A percentile compares a stretch with the other conserved stretches of the same genome.
phyloP scores from a whole-genome alignment of 371 early-diverging fungal species.

The Mortierella sp. region DNA sequence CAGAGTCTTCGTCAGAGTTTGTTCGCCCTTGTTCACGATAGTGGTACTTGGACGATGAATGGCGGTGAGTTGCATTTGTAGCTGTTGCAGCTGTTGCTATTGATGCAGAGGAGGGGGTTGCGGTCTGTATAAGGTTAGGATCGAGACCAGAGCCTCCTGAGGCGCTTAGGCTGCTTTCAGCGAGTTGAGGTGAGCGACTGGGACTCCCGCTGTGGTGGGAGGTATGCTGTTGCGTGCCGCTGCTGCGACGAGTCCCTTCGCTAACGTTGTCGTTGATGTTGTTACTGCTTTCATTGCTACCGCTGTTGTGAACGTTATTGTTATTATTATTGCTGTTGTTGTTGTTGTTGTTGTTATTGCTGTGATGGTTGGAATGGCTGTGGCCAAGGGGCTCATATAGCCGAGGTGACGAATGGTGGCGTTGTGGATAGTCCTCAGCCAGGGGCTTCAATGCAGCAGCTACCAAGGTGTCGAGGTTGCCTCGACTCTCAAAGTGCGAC shows the following conservation, averaged over 20 bases:
- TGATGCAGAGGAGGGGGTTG: background rate
- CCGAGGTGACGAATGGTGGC: conserved; percentile 3
- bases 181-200: background rate
- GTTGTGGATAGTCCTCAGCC: conserved; percentile 14
- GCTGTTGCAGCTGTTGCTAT: background rate
- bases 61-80: background rate
- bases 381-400: conserved; percentile 8
- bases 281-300: background rate
- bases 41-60: conserved; percentile 22
- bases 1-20: conserved; percentile 42
- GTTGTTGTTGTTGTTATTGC: background rate
- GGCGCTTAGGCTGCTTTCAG: background rate
- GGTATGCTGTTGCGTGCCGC: background rate
- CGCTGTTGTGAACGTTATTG: background rate
- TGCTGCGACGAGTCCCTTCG: background rate
- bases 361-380: conserved; percentile 2
- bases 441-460: conserved; percentile 52
- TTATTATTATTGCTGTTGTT: background rate
- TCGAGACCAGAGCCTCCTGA: background rate
- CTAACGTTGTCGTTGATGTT: background rate
- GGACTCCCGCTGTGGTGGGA: background rate
- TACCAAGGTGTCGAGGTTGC: conserved; percentile 47
- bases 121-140: background rate
- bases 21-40: conserved; percentile 35
- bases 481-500: conserved; percentile 32